Base-by-base conservation (phyloP, 1,284 basidiomycete species). In the Cutaneotrichosporon sp. region DNA sequence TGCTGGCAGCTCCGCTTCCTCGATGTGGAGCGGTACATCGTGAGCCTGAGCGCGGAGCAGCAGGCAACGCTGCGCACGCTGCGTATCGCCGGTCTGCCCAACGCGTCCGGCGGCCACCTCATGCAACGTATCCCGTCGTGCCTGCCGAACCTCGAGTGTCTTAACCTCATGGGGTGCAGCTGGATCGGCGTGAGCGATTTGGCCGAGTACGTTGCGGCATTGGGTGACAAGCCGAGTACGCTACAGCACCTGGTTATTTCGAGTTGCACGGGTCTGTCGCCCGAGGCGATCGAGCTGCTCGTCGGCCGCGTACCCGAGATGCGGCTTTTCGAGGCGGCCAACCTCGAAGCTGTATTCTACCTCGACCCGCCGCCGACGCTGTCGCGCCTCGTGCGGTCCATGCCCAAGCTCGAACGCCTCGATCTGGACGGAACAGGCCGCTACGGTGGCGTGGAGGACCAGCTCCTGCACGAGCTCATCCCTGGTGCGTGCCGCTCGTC, bases 291-390 rank as follows among this genome's bases (percentile, higher is more conserved):
- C 64, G 79, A 81, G 7, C 82, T 86, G 63, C 77, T 97, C 21
- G 83, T 86, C 5, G 73, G 84, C 65, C 78, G 83, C 10, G 79
- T 91, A 8, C 90, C 91, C 1, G 69, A 78, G 46, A 78, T 96
- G n/a, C 84, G 88, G 66, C 80, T 84, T 49, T 76, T 96, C 35
- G 91, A 97, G 74, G 70, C 94, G 53, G 88, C 87, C 2, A 87
- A 88, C 3, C 72, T 96, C 9, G 52, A 54, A 34, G 37, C 51
- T 8, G 50, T 63, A 4, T 65, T 65, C 59, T 55, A 59, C 41
- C 46, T 54, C 38, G 53, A 59, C 40, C 58, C 58, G n/a, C 58
- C 58, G 26, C 51, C 53, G 34, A 51, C 46, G 4, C 50, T 55
- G 8, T 47, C 55, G 1, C 48, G 42, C 8, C 49, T 59, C 8